Conservation (phyloP, 441 rosid species). For the Populus hybrid region DNA sequence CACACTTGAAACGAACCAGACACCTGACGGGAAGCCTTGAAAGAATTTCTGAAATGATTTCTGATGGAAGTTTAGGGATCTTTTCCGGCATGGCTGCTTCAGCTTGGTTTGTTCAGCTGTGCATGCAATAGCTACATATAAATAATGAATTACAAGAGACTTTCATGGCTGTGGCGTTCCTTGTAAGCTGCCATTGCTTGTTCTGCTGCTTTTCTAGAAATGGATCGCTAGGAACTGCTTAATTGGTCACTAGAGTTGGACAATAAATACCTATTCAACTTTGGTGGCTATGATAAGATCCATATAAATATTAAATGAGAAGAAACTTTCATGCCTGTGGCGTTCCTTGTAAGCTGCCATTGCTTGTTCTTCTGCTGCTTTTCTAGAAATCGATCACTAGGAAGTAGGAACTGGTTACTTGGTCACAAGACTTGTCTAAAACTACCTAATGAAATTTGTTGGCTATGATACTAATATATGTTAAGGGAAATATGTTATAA, state of each 20-base stretch:
- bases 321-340: not conserved
- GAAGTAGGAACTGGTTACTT: not conserved
- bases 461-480: no score
- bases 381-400: not conserved
- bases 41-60: constrained; percentile 8
- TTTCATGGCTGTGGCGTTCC: not conserved
- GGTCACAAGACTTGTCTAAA: not conserved
- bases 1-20: constrained; percentile 13
- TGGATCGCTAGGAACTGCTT: not conserved
- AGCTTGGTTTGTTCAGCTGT: not conserved
- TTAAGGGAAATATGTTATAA: not conserved
- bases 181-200: not conserved
- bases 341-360: not conserved
- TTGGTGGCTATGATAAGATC: not conserved
- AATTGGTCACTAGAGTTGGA: no score
- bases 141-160: not conserved
- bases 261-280: not conserved
- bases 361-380: not conserved
- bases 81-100: not conserved
- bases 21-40: constrained; percentile 12
- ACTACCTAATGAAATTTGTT: not conserved
- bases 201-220: no score
- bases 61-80: not conserved
- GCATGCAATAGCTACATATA: not conserved
- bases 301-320: not conserved